A percentile compares a stretch with the other conserved stretches of the same genome.
Evolutionary conservation across 495 filamentous ascomycete genomes (phyloP).

Genomic region (Lepraria neglecta): DNA sequence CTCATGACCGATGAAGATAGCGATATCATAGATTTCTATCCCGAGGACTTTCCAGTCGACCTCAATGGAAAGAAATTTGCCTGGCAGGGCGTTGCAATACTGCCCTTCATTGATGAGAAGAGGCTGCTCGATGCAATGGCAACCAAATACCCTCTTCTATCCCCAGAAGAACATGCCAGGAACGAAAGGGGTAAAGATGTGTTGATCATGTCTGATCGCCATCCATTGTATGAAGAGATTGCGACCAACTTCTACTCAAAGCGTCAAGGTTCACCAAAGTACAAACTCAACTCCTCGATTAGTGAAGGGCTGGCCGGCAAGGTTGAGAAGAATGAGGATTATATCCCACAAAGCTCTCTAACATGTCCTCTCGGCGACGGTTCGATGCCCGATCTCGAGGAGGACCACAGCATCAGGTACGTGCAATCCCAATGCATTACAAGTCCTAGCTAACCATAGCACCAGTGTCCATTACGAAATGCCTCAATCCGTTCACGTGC

Average conservation of each 20-base stretch:
- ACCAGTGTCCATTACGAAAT: constrained; percentile 76
- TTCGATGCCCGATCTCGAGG: constrained; percentile 67
- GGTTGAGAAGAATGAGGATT: constrained; percentile 71
- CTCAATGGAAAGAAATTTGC: constrained; percentile 97
- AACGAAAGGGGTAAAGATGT: constrained; percentile 78
- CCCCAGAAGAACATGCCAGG: constrained; percentile 66
- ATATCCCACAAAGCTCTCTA: constrained; percentile 67
- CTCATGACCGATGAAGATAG: constrained; percentile 84
- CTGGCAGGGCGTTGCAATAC: constrained; percentile 90
- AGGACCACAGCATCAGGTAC: constrained; percentile 78
- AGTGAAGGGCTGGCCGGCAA: constrained; percentile 75
- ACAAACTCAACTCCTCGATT: constrained; percentile 62
- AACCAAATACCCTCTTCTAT: constrained; percentile 72
- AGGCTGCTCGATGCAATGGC: constrained; percentile 77
- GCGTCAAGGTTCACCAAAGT: constrained; percentile 58
- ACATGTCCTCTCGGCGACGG: constrained; percentile 57
- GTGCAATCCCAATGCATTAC: constrained; percentile 24
- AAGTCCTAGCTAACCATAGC: constrained; percentile 32
- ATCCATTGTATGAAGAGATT: constrained; percentile 76
- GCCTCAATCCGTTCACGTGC: constrained; percentile 59
- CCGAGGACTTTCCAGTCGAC: constrained; percentile 86
- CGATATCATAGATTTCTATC: constrained; percentile 96
- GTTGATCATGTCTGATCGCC: constrained; percentile 73
- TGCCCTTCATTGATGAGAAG: constrained; percentile 94
- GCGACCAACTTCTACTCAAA: constrained; percentile 84